Conservation (phyloP, 2,329 filamentous ascomycete species). For the Cryphonectria radicalis region DNA sequence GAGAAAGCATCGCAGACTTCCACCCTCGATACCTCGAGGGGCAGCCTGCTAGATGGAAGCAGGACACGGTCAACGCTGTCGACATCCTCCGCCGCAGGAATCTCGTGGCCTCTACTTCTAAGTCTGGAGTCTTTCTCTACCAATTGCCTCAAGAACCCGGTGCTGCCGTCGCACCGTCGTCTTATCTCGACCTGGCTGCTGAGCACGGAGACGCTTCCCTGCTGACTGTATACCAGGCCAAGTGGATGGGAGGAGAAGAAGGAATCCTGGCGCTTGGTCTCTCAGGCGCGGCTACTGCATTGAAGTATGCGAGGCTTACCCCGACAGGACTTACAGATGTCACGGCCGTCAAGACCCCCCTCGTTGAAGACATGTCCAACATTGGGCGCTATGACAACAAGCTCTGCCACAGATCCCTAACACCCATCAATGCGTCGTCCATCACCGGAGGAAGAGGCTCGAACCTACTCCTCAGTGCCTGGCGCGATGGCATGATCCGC, state of each 20-base stretch:
- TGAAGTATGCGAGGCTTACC: slow-evolving; percentile 51
- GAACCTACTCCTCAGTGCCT: slow-evolving; percentile 53
- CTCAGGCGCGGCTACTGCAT: slow-evolving; percentile 46
- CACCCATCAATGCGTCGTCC: slow-evolving; percentile 45
- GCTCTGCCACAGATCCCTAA: slow-evolving; percentile 47
- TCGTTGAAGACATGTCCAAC: slow-evolving; percentile 34
- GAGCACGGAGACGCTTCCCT: slow-evolving; percentile 25
- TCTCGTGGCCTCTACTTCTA: slow-evolving; percentile 42
- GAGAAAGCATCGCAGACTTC: slow-evolving; percentile 36
- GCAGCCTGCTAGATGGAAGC: background rate
- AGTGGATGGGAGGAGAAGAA: slow-evolving; percentile 49
- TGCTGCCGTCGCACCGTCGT: slow-evolving; percentile 29
- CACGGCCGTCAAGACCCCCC: slow-evolving; percentile 40
- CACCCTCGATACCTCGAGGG: slow-evolving; percentile 33
- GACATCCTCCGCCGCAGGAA: slow-evolving; percentile 38
- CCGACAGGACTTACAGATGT: slow-evolving; percentile 49
- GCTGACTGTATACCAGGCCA: slow-evolving; percentile 40
- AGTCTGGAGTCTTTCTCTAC: slow-evolving; percentile 42
- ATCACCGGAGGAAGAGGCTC: slow-evolving; percentile 40
- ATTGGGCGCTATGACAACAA: slow-evolving; percentile 34
- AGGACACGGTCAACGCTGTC: slow-evolving; percentile 38
- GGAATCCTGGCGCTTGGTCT: slow-evolving; percentile 50
- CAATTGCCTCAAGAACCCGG: slow-evolving; percentile 32
- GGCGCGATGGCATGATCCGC: slow-evolving; percentile 55
- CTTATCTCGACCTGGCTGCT: slow-evolving; percentile 32